Percentiles rank a stretch among this genome's conserved stretches.
phyloP scores from a whole-genome alignment of 2,329 filamentous ascomycete genomes.

The Beauveria sp. region DNA sequence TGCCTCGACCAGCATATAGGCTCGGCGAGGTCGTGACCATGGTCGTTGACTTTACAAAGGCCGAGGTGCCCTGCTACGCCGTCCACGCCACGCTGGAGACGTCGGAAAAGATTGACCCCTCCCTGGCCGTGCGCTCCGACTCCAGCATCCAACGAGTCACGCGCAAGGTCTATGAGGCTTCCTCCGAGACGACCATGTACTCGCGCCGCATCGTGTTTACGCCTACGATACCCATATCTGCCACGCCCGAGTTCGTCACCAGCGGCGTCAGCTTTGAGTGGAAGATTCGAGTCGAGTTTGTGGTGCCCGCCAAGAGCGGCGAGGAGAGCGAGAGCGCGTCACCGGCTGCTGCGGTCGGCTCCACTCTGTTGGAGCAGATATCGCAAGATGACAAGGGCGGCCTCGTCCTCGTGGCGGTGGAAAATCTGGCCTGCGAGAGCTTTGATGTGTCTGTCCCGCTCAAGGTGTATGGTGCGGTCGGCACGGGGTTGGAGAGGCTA shows the following conservation, averaged over 20 bases:
- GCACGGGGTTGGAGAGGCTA: slow-evolving; percentile 47
- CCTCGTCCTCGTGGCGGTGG: slow-evolving; percentile 64
- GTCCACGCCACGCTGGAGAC: slow-evolving; percentile 81
- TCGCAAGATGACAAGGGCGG: slow-evolving; percentile 71
- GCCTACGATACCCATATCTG: slow-evolving; percentile 72
- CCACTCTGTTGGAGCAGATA: slow-evolving; percentile 67
- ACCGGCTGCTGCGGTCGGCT: slow-evolving; percentile 17
- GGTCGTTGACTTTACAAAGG: slow-evolving; percentile 72
- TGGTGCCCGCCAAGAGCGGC: slow-evolving; percentile 55
- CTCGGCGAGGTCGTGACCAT: slow-evolving; percentile 82
- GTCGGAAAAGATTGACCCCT: slow-evolving; percentile 70
- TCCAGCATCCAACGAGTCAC: slow-evolving; percentile 84
- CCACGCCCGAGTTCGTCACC: slow-evolving; percentile 87
- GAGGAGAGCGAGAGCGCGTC: slow-evolving; percentile 17
- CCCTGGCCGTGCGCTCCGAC: slow-evolving; percentile 74
- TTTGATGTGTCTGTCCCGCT: slow-evolving; percentile 85
- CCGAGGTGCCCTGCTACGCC: slow-evolving; percentile 76
- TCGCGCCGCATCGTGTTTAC: slow-evolving; percentile 71
- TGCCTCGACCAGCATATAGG: slow-evolving; percentile 81
- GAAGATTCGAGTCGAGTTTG: slow-evolving; percentile 87
- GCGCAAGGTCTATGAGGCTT: slow-evolving; percentile 67
- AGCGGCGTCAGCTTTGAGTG: slow-evolving; percentile 81
- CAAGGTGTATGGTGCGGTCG: slow-evolving; percentile 64
- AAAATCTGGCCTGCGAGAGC: slow-evolving; percentile 75
- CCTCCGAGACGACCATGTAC: slow-evolving; percentile 77